Evolutionary conservation across 805 yeast genomes (phyloP).

Genomic region (Saturnispora hagleri): DNA sequence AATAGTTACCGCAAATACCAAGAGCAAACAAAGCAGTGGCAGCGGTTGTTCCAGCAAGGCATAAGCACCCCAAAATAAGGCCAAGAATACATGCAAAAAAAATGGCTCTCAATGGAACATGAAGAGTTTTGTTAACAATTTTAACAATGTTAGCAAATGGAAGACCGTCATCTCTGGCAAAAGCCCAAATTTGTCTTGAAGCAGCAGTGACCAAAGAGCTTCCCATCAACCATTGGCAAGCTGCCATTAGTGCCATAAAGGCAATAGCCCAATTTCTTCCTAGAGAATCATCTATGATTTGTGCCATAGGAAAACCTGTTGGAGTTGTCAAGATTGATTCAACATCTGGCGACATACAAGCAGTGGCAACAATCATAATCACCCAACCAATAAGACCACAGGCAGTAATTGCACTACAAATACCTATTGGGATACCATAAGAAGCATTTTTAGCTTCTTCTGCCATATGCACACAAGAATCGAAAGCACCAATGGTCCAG

Average conservation of each 20-base stretch:
- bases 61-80: conserved; percentile 43
- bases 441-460: conserved; percentile 61
- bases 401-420: conserved; percentile 43
- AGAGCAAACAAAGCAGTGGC: conserved; percentile 58
- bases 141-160: conserved; percentile 49
- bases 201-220: conserved; percentile 50
- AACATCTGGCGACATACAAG: conserved; percentile 42
- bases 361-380: conserved; percentile 42
- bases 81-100: conserved; percentile 39
- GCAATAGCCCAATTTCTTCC: conserved; percentile 59
- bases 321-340: conserved; percentile 32
- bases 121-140: conserved; percentile 41
- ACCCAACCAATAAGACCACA: conserved; percentile 53
- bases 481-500: conserved; percentile 70
- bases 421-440: conserved; percentile 54
- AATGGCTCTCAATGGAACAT: conserved; percentile 56
- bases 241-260: conserved; percentile 46
- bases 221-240: conserved; percentile 60
- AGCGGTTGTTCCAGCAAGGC: conserved; percentile 47
- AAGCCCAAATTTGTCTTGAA: conserved; percentile 67
- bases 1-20: conserved; percentile 47
- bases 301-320: conserved; percentile 56
- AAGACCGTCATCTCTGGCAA: conserved; percentile 65
- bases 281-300: conserved; percentile 47
- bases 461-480: conserved; percentile 60